Evolutionary conservation across 108 stramenopile genomes (phyloP), one percentile per base, ranked within the genome.

Genomic region (Poteriospumella lacustris): DNA sequence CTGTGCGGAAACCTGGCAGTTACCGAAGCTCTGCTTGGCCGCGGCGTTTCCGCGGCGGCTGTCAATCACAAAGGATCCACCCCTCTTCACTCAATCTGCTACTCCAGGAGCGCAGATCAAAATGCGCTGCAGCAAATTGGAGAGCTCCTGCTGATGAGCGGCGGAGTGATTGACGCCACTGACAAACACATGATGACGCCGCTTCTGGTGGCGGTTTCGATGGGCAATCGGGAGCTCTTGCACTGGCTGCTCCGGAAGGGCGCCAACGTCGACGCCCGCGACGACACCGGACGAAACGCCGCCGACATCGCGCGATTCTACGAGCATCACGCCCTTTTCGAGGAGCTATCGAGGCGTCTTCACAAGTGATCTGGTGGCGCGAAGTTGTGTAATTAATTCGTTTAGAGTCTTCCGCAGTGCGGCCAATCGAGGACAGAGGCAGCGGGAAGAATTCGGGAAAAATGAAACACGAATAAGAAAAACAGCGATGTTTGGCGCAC

Each of bases 61-160:
- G 12, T 31, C 9, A 64, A 64, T 64, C 3, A 64, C 36, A 64
- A 64, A 64, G 60, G 60, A 24, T 31, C 29, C 31, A 64, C 60
- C 5, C 60, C 60, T 34, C 24, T 64, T 3, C 60, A 64, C 36
- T 12, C 36, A 5, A 34, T 64, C 31, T 64, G 60, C 31, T 64
- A 64, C 36, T 26, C 33, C 3, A n/a, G n/a, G n/a, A n/a, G n/a
- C n/a, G n/a, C n/a, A n/a, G n/a, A n/a, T n/a, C n/a, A n/a, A n/a
- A n/a, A n/a, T n/a, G n/a, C n/a, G n/a, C n/a, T n/a, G n/a, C 3
- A 19, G 15, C 5, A 19, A 5, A 19, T 52, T 9, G 31, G 31
- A 64, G 29, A 64, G 36, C 9, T 34, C 15, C 60, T 64, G 15
- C 15, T 64, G 28, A 33, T 34, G 3, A 5, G 9, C 5, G 60